A percentile compares a stretch with the other conserved stretches of the same genome.
Evolutionary conservation across 2,329 filamentous ascomycete species (phyloP).

Genomic region (Fusarium armeniacum): DNA sequence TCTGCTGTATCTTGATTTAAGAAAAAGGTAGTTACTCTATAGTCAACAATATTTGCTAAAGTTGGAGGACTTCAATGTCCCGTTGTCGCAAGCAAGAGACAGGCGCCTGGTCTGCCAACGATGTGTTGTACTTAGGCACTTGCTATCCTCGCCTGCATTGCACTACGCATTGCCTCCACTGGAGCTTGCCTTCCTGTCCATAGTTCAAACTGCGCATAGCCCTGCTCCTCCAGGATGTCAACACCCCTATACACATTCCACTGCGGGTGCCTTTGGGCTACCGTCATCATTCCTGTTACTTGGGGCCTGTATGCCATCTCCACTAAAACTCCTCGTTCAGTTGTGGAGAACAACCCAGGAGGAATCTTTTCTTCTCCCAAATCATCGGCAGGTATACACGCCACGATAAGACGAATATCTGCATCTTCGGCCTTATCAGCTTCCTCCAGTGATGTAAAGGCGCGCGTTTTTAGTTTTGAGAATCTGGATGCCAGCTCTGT

Average conservation of each 20-base stretch:
- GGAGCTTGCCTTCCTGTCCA: conserved; percentile 3
- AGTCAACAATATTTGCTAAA: too few species aligned
- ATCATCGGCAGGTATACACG: conserved; percentile 7
- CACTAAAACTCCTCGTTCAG: background rate
- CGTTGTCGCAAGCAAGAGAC: too few species aligned
- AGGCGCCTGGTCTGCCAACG: too few species aligned
- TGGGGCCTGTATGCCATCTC: conserved; percentile 22
- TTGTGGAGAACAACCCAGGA: background rate
- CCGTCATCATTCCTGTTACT: conserved; percentile 10
- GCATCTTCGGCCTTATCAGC: rapidly evolving
- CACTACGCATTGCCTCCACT: background rate
- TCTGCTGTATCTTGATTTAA: too few species aligned
- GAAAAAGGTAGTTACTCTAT: too few species aligned
- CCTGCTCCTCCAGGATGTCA: conserved; percentile 14
- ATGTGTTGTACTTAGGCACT: background rate
- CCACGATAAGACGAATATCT: background rate
- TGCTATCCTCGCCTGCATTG: background rate
- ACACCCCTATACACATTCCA: conserved; percentile 11
- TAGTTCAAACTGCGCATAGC: conserved; percentile 13
- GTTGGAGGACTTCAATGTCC: too few species aligned
- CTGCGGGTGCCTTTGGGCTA: rapidly evolving
- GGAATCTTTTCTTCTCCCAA: background rate
- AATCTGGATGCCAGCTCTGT: background rate
- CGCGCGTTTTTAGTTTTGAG: background rate
- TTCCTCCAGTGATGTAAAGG: background rate